Base-by-base conservation (phyloP, 139 green algal species). In the Trebouxia sp. region DNA sequence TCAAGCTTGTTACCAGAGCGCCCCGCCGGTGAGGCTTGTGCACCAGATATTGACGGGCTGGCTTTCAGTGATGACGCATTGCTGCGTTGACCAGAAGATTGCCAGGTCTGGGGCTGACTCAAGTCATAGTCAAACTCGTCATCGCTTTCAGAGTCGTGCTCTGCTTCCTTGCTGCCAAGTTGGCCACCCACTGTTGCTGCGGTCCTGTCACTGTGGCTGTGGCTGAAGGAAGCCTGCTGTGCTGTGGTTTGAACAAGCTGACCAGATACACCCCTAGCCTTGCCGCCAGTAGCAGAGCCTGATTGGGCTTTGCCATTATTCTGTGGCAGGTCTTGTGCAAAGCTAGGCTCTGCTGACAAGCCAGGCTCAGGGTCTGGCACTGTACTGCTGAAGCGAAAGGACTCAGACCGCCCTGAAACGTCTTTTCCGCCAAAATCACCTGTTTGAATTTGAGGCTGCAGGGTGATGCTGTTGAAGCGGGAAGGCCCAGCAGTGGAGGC, bases 101-200 rank as follows among this genome's bases (percentile, higher is more conserved):
- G 62, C 47, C 47, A 53, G 47, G 47, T 26, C 47, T 53, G 14
- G 15, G 47, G 15, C 35, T 72, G 62, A 35, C 62, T 72, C 1
- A 72, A 72, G 62, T 72, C 62, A 72, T 72, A 72, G 62, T 43
- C 35, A n/a, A 72, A 72, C 35, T 72, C 62, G 43, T 72, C 62
- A 72, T 72, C 62, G 37, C 55, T 66, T n/a, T 66, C 55, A 38
- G 55, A 53, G 47, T 17, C 20, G 20, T 53, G 47, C 15, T 17
- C 47, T 26, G 47, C 47, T 17, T 53, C 14, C 47, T 1, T 17
- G 20, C 1, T 26, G 47, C 47, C 20, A 53, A 6, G 47, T 26
- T 53, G 15, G 47, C 47, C 20, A 14, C 15, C 14, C 47, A 14
- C 47, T 53, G 47, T 14, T 53, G 3, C 47, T 53, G 47, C 47